Base-by-base conservation (phyloP, 176 grass and related monocot genomes). In the Triticum urartu region DNA sequence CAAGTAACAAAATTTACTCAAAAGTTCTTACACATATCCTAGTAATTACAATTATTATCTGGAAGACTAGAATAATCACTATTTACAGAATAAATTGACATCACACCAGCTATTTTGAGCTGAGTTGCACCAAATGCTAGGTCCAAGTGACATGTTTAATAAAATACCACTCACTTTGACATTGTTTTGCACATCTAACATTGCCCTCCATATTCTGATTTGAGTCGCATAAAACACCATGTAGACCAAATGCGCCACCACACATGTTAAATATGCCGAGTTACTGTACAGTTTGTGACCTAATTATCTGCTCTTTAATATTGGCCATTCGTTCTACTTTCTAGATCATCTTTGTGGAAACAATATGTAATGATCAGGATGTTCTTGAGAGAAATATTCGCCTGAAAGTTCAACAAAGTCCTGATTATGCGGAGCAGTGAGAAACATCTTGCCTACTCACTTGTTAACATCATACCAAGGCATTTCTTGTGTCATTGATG, bases 331-430 rank as follows among this genome's bases (percentile, higher is more conserved):
- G 65, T 15, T 91, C 84, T 89, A 28, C 75, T 79, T 92, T 72
- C 64, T 86, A 95, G 93, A 90, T 96, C 66, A 95, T 98, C 87
- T 98, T 98, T 86, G 84, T 98, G 92, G 97, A 98, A 94, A 98
- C 97, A 69, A 88, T 98, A 91, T 98, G 94, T 81, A 98, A 98
- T 87, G 97, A 96, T 52, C 65, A 90, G 77, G 87, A 79, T 82
- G 87, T 98, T 87, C 87, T 98, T 22, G 92, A 98, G 77, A 95
- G 94, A 87, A 98, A 98, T 91, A 94, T 98, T 91, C 90, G 97
- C 30, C 83, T 96, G 77, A 96, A 98, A 98, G 93, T 98, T 87
- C 94, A 98, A 54, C 94, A 92, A 81, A 98, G 97, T 84, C 97
- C 97, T 6, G 97, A 98, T 94, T 98, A 98, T 91, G 97, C 92